phyloP scores from a whole-genome alignment of 2,329 filamentous ascomycete species.

The Calycina herbarum region DNA sequence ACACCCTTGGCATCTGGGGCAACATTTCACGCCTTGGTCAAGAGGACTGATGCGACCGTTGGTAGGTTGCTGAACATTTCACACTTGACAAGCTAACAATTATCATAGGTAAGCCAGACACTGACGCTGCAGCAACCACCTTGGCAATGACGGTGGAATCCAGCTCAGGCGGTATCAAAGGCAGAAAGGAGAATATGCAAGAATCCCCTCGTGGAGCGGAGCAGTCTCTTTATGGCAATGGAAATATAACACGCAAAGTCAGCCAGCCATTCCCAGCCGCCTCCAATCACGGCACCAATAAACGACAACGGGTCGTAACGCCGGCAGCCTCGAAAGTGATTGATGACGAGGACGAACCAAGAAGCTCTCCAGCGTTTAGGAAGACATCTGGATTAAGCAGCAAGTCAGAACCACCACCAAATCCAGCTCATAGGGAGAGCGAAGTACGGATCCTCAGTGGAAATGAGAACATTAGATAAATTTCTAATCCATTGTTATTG shows the following conservation, averaged over 20 bases:
- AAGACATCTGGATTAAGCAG: slow-evolving; percentile 26
- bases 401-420: slow-evolving; percentile 17
- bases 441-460: slow-evolving; percentile 27
- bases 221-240: slow-evolving; percentile 8
- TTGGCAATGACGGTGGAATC: not conserved
- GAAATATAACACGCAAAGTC: slow-evolving; percentile 22
- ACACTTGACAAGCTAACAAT: not conserved
- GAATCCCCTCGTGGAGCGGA: slow-evolving; percentile 19
- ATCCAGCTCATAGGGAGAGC: slow-evolving; percentile 16
- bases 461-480: slow-evolving; percentile 30
- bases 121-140: not conserved
- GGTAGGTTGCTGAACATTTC: not conserved
- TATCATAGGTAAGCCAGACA: slow-evolving; percentile 1
- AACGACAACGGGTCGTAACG: slow-evolving; percentile 49
- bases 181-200: slow-evolving; percentile 31
- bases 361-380: slow-evolving; percentile 31
- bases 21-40: slow-evolving; percentile 8
- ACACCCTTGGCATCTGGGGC: slow-evolving; percentile 8
- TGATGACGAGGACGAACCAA: slow-evolving; percentile 50
- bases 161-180: slow-evolving; percentile 23
- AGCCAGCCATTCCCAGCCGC: slow-evolving; percentile 9
- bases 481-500: not conserved
- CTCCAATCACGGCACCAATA: slow-evolving; percentile 35
- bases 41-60: slow-evolving; percentile 4
- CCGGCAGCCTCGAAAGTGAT: slow-evolving; percentile 47